phyloP scores from a whole-genome alignment of 1,284 basidiomycete species.

The Caloboletus inedulis region DNA sequence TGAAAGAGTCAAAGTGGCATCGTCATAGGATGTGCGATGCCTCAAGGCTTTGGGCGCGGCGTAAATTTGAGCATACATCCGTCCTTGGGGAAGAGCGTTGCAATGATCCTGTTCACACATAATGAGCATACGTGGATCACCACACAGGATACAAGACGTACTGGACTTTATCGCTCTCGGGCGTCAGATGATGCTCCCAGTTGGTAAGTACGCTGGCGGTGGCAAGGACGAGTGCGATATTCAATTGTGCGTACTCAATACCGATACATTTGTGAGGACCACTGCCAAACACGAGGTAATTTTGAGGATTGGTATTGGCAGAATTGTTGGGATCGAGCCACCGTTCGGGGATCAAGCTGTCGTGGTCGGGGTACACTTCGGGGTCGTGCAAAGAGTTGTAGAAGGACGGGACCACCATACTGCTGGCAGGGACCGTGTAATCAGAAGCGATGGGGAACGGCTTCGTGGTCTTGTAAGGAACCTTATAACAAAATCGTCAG shows the following conservation, averaged over 20 bases:
- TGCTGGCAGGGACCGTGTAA: constrained; percentile 89
- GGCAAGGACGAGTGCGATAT: constrained; percentile 84
- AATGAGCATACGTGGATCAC: neutral
- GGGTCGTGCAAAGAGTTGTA: constrained; percentile 94
- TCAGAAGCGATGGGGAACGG: constrained; percentile 87
- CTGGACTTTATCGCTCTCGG: constrained; percentile 79
- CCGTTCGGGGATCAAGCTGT: constrained; percentile 82
- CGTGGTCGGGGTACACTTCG: constrained; percentile 84
- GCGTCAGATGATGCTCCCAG: constrained; percentile 86
- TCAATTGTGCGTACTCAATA: constrained; percentile 89
- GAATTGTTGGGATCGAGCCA: constrained; percentile 85
- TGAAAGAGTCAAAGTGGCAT: neutral
- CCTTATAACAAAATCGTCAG: constrained; percentile 43
- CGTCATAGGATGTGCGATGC: neutral
- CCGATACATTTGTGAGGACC: constrained; percentile 96
- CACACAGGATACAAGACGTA: constrained; percentile 40
- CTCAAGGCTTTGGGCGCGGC: constrained; percentile 42
- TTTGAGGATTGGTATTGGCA: constrained; percentile 87
- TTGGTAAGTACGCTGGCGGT: constrained; percentile 82
- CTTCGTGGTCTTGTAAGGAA: constrained; percentile 90
- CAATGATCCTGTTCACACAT: constrained; percentile 63
- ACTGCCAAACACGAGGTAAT: constrained; percentile 94
- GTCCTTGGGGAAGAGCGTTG: constrained; percentile 95
- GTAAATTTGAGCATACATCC: constrained; percentile 80
- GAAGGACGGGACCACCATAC: constrained; percentile 98